These are phyloP conservation scores for Volvox africanus DNA, from an alignment of 139 green algal genomes.

Conservation along the genomic window DNA sequence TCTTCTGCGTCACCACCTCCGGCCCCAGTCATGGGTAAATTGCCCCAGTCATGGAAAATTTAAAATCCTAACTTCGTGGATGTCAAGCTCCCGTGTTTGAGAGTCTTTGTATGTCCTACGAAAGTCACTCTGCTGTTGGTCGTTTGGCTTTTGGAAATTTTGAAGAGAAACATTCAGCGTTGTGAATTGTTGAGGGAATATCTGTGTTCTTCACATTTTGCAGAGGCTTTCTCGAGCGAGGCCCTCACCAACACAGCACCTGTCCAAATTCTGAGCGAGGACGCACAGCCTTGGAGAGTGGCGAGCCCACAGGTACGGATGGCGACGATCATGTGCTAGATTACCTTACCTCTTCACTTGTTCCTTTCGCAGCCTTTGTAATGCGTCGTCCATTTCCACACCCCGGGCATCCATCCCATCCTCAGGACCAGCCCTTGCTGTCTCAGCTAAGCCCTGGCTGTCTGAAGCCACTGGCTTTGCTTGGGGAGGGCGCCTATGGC, in stretches of 20 bases:
- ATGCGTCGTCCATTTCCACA: background rate
- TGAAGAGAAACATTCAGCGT: too few species aligned
- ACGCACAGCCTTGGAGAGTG: background rate
- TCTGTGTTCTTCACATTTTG: background rate
- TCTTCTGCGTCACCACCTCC: too few species aligned
- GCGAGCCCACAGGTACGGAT: slow-evolving; percentile 1
- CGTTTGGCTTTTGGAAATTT: too few species aligned
- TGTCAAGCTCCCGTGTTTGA: too few species aligned
- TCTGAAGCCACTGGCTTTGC: background rate
- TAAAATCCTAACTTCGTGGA: too few species aligned
- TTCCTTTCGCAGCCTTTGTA: background rate
- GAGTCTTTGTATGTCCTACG: too few species aligned
- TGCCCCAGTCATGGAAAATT: too few species aligned
- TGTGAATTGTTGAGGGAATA: too few species aligned
- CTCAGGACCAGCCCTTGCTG: slow-evolving; percentile 28
- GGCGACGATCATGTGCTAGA: background rate
- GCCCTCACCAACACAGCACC: slow-evolving; percentile 15
- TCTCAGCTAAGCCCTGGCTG: background rate
- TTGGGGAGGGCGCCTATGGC: slow-evolving; percentile 31
- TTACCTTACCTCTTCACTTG: background rate
- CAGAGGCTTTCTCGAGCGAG: slow-evolving; percentile 10
- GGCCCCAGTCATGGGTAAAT: too few species aligned
- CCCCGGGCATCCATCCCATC: background rate
- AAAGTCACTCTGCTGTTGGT: too few species aligned
- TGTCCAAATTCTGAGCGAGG: background rate